Percentiles rank a stretch among this genome's conserved stretches.
phyloP scores from a whole-genome alignment of 2,329 filamentous ascomycete genomes.

The Phyllosticta citrichinensis region DNA sequence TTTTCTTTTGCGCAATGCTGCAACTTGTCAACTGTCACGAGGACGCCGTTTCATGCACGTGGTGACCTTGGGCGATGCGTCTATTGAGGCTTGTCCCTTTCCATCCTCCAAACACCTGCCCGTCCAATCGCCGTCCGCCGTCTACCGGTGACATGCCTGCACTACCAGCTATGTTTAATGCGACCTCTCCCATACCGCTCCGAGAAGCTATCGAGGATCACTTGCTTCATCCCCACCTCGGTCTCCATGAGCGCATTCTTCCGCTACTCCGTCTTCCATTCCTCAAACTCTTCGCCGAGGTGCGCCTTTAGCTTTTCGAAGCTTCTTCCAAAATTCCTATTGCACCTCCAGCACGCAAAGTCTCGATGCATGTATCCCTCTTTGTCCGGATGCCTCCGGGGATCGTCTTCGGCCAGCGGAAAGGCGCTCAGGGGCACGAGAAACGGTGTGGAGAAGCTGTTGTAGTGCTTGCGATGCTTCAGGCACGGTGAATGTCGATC shows the following conservation, averaged over 20 bases:
- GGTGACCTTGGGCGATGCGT: background rate
- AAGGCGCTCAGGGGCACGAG: constrained; percentile 72
- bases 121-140: background rate
- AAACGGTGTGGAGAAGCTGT: constrained; percentile 81
- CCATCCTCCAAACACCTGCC: background rate
- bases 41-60: background rate
- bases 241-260: background rate
- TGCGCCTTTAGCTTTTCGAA: constrained; percentile 70
- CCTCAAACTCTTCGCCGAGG: constrained; percentile 61
- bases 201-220: background rate
- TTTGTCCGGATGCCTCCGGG: constrained; percentile 46
- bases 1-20: background rate
- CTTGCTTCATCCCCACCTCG: background rate
- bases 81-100: background rate
- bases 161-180: background rate
- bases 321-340: constrained; percentile 58
- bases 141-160: background rate
- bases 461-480: constrained; percentile 81
- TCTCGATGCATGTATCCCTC: constrained; percentile 54
- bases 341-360: constrained; percentile 79
- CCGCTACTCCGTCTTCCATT: constrained; percentile 56
- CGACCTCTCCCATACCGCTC: background rate
- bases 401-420: constrained; percentile 58
- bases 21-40: background rate
- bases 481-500: constrained; percentile 66